Conservation (phyloP, 805 yeast species). For the Metschnikowia dekortorum region DNA sequence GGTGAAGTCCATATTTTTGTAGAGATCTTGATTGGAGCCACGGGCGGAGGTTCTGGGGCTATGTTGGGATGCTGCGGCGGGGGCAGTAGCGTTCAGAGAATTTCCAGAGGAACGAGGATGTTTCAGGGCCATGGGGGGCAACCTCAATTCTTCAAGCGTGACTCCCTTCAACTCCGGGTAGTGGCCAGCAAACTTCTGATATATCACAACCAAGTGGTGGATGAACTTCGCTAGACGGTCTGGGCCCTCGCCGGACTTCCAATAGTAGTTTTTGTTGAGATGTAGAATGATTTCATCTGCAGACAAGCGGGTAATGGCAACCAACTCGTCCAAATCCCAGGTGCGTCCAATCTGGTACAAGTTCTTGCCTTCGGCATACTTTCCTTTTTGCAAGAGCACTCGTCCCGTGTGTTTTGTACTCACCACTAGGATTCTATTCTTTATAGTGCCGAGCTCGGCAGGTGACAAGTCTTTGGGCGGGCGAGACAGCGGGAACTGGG, state of each 20-base stretch:
- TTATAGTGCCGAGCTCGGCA: constrained; percentile 34
- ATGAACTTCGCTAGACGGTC: constrained; percentile 34
- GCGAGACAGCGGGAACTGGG: constrained; percentile 59
- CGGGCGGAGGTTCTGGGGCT: background rate
- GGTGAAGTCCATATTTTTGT: constrained; percentile 38
- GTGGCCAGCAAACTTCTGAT: constrained; percentile 32
- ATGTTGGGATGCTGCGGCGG: background rate
- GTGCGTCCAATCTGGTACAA: constrained; percentile 86
- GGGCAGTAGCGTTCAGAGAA: background rate
- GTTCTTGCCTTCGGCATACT: constrained; percentile 64
- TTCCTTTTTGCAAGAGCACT: constrained; percentile 77
- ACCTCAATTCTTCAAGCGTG: constrained; percentile 29
- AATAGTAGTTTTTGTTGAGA: constrained; percentile 76
- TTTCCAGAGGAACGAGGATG: background rate
- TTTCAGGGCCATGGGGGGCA: constrained; percentile 19
- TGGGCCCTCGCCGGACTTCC: constrained; percentile 47
- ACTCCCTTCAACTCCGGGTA: constrained; percentile 36
- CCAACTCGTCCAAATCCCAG: constrained; percentile 78
- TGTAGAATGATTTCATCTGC: constrained; percentile 55
- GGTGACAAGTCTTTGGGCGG: constrained; percentile 59
- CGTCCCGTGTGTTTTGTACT: constrained; percentile 64
- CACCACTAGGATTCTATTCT: constrained; percentile 56
- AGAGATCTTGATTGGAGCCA: constrained; percentile 14
- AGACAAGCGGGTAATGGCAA: constrained; percentile 47
- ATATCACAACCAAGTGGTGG: constrained; percentile 28